These are phyloP conservation scores for Dendrobium nobile DNA, from an alignment of 106 monocot species.

Conservation along the genomic window DNA sequence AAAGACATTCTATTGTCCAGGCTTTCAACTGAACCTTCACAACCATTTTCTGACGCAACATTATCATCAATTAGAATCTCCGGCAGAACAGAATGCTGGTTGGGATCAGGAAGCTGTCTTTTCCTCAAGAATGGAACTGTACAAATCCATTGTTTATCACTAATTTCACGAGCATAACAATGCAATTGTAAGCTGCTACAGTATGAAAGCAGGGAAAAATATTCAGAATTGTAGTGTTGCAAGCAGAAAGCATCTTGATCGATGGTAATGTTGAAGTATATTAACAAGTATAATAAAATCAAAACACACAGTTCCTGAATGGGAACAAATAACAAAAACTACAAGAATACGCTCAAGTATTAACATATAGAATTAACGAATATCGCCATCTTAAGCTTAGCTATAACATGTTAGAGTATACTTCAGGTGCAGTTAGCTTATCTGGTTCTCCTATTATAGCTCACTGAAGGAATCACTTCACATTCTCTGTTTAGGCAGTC, in stretches of 20 bases:
- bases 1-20: constrained; percentile 14
- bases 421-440: too few relatives aligned
- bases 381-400: not conserved
- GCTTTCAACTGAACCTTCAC: constrained; percentile 12
- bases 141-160: constrained; percentile 4
- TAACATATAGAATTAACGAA: not conserved
- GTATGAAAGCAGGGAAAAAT: not conserved
- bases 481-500: too few relatives aligned
- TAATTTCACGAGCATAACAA: not conserved
- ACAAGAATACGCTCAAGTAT: not conserved
- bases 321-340: not conserved
- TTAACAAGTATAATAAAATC: not conserved
- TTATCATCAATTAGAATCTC: constrained; percentile 12
- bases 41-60: constrained; percentile 9
- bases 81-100: constrained; percentile 3
- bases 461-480: too few relatives aligned
- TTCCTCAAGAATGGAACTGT: constrained; percentile 80
- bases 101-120: constrained; percentile 18
- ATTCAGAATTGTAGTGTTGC: not conserved
- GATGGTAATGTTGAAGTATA: not conserved
- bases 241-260: not conserved
- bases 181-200: not conserved
- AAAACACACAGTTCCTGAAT: not conserved
- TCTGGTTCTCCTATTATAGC: too few relatives aligned
- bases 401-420: too few relatives aligned